Evolutionary conservation across 306 rosid species (phyloP).

Genomic region (Erythrophleum fordii): DNA sequence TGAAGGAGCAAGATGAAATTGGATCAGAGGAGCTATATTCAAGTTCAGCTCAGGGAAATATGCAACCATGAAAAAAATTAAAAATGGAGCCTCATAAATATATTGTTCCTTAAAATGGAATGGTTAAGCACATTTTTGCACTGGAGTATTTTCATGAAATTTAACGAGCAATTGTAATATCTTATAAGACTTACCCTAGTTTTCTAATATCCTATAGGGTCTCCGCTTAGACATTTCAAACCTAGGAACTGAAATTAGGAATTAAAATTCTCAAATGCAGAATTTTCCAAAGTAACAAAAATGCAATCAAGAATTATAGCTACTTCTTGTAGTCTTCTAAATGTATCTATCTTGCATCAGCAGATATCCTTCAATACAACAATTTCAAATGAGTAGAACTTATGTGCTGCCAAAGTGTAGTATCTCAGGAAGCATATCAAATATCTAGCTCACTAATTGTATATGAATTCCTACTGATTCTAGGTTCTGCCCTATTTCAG

Average conservation of each 20-base stretch:
- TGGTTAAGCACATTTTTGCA: neutral
- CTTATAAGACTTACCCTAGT: neutral
- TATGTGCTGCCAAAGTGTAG: neutral
- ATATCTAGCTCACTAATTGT: slow-evolving; percentile 10
- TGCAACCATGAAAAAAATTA: neutral
- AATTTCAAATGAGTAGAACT: slow-evolving; percentile 19
- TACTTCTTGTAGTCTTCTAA: slow-evolving; percentile 19
- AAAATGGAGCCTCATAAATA: neutral
- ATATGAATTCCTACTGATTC: slow-evolving; percentile 10
- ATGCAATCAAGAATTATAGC: slow-evolving; percentile 1
- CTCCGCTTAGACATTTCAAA: neutral
- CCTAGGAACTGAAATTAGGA: slow-evolving; percentile 1
- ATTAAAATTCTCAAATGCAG: neutral
- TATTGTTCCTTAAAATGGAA: neutral
- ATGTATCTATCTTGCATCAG: slow-evolving; percentile 15
- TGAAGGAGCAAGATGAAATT: slow-evolving; percentile 1
- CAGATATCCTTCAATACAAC: slow-evolving; percentile 14
- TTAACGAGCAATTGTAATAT: neutral
- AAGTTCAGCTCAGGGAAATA: neutral
- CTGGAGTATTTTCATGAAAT: neutral
- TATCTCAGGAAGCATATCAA: slow-evolving; percentile 7
- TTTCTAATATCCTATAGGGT: neutral
- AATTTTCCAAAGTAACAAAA: neutral
- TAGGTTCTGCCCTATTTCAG: neutral
- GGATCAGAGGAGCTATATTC: neutral